Conservation (phyloP, 2,329 filamentous ascomycete genomes). For the Aspergillus uvarum region DNA sequence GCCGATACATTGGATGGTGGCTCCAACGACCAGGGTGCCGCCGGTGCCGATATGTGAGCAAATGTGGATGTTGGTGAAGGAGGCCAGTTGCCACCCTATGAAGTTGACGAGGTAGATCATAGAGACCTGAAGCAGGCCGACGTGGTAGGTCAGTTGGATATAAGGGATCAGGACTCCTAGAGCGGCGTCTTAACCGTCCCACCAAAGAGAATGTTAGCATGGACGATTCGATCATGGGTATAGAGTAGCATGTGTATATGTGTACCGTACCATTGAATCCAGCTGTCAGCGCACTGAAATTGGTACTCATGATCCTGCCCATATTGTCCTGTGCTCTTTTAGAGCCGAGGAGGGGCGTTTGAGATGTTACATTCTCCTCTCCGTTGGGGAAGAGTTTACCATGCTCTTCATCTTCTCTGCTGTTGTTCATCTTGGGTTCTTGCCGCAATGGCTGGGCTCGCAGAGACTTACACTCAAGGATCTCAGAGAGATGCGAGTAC, state of each 20-base stretch:
- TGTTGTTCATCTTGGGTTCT: neutral
- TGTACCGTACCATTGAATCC: conserved; percentile 22
- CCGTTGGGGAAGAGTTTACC: neutral
- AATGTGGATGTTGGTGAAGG: conserved; percentile 26
- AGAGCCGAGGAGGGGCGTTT: conserved; percentile 12
- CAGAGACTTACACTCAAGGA: neutral
- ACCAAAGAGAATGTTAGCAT: neutral
- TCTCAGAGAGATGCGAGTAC: neutral
- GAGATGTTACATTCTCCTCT: neutral
- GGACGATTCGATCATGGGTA: no score
- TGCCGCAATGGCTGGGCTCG: neutral
- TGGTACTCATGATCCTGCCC: conserved; percentile 22
- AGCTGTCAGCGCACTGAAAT: conserved; percentile 19
- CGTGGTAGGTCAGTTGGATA: conserved; percentile 23
- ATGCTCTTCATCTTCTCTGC: conserved; percentile 10
- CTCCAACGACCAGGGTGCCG: conserved; percentile 23
- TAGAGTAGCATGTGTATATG: neutral
- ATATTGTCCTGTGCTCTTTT: conserved; percentile 21
- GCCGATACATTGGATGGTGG: conserved; percentile 20
- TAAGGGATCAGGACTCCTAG: conserved; percentile 27
- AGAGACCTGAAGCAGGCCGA: conserved; percentile 24
- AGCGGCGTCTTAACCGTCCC: conserved; percentile 16
- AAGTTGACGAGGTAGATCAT: conserved; percentile 27
- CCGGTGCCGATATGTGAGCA: conserved; percentile 25
- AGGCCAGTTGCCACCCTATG: conserved; percentile 22